A percentile compares a stretch with the other conserved stretches of the same genome.
phyloP scores from a whole-genome alignment of 345 rosid genomes.

The Rhodamnia argentea region DNA sequence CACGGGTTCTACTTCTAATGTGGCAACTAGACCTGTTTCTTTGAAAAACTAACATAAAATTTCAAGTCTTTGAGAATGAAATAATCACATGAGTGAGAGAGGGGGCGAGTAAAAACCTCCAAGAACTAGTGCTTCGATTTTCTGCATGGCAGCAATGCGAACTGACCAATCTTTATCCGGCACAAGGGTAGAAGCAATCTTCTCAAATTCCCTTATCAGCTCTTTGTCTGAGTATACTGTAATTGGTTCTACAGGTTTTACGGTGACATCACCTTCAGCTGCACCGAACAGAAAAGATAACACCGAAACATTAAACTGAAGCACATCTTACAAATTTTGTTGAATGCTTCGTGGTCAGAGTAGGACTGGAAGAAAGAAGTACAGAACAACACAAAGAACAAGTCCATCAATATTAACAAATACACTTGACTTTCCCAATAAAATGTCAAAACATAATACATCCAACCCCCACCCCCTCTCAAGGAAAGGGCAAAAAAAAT shows the following conservation, averaged over 20 bases:
- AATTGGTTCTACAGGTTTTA: constrained; percentile 74
- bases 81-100: background rate
- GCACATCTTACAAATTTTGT: background rate
- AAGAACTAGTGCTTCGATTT: constrained; percentile 87
- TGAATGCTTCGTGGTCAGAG: background rate
- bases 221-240: constrained; percentile 94
- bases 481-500: background rate
- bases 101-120: constrained; percentile 46
- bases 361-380: background rate
- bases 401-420: background rate
- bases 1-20: background rate
- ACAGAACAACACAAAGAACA: background rate
- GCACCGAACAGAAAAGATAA: constrained; percentile 9
- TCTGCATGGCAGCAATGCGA: constrained; percentile 97
- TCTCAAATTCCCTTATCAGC: constrained; percentile 90
- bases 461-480: background rate
- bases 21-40: background rate
- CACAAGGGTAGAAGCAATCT: constrained; percentile 76
- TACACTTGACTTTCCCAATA: background rate
- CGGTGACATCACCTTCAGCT: constrained; percentile 75
- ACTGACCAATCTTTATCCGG: constrained; percentile 99
- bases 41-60: background rate
- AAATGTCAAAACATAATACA: background rate
- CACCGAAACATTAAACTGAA: background rate
- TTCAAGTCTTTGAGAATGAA: background rate